Evolutionary conservation across 2,329 filamentous ascomycete genomes (phyloP).

Genomic region (Botrytis hyacinthi): DNA sequence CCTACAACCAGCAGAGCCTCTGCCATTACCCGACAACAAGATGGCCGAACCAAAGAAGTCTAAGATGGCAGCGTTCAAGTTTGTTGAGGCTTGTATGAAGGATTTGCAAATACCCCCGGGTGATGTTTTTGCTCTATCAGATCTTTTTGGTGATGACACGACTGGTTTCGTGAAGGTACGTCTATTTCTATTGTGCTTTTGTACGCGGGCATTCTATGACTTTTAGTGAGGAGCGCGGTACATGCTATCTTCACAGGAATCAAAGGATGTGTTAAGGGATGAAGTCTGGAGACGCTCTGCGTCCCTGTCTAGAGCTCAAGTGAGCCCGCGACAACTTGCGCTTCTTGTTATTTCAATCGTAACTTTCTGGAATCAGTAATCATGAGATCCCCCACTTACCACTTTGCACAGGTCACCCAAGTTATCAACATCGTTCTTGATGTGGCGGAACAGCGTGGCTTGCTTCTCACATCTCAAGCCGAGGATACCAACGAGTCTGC

Average conservation of each 20-base stretch:
- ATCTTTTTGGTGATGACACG: slow-evolving; percentile 90
- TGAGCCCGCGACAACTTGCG: neutral
- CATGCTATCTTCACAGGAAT: neutral
- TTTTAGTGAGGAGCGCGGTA: neutral
- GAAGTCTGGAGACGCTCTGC: neutral
- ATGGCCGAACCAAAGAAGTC: slow-evolving; percentile 70
- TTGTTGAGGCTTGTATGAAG: slow-evolving; percentile 83
- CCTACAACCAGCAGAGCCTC: slow-evolving; percentile 65
- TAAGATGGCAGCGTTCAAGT: slow-evolving; percentile 88
- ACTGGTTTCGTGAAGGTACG: slow-evolving; percentile 91
- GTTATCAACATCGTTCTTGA: slow-evolving; percentile 93
- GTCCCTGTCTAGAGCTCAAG: neutral
- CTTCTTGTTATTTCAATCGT: neutral
- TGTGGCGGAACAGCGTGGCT: slow-evolving; percentile 72
- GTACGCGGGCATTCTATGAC: neutral
- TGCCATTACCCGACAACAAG: slow-evolving; percentile 62
- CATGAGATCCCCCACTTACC: slow-evolving; percentile 16
- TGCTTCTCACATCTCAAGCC: slow-evolving; percentile 62
- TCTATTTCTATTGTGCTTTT: slow-evolving; percentile 15
- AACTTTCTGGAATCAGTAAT: neutral
- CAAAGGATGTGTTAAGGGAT: neutral
- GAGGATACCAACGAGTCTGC: slow-evolving; percentile 50
- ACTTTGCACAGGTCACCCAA: slow-evolving; percentile 68
- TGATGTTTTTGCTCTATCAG: slow-evolving; percentile 88
- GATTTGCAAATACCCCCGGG: slow-evolving; percentile 73